Evolutionary conservation across 768 basidiomycete genomes (phyloP), one percentile per base, ranked within the genome.

Genomic region (Russula brevipes): DNA sequence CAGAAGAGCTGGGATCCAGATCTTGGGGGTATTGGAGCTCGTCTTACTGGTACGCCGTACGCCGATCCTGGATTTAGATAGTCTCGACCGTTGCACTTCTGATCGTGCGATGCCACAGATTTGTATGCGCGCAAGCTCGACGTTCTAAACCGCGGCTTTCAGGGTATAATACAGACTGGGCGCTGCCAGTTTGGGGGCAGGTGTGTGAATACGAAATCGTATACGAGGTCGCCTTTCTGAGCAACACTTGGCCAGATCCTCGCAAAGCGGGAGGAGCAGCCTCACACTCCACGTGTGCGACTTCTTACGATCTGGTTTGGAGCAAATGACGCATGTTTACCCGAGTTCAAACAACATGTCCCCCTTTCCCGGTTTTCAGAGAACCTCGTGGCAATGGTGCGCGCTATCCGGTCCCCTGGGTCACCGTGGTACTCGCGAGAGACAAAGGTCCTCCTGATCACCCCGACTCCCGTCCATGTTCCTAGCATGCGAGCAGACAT

Each of bases 151-250:
- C 85, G 94, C 53, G 94, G 94, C 1, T 78, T 86, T 80, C 83
- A 36, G 93, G 93, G 3, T 97, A 95, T 74, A 94, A 90, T 70
- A 88, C 91, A 0, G 85, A 87, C 39, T 95, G 93, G 94, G 86
- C 80, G 6, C 75, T 94, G 42, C 89, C 90, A 4, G 81, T 92
- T 35, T 82, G 95, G 60, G 81, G 89, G 69, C 85, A 88, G 80
- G 90, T 86, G 52, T 44, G 78, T 67, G 11, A 41, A 54, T 12
- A 11, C 17, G 33, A 35, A 16, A 39, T 30, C 8, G 33, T 47
- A 53, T 16, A 30, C 44, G 19, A 16, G 7, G 35, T 36, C 45
- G 44, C 24, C n/a, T 24, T 51, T 10, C 24, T 17, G 17, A 47
- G 36, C 49, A 12, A 5, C 14, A 39, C 24, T 50, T 24, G 47